Base-by-base conservation (phyloP, 2,329 filamentous ascomycete genomes). In the Aspergillus sp. region DNA sequence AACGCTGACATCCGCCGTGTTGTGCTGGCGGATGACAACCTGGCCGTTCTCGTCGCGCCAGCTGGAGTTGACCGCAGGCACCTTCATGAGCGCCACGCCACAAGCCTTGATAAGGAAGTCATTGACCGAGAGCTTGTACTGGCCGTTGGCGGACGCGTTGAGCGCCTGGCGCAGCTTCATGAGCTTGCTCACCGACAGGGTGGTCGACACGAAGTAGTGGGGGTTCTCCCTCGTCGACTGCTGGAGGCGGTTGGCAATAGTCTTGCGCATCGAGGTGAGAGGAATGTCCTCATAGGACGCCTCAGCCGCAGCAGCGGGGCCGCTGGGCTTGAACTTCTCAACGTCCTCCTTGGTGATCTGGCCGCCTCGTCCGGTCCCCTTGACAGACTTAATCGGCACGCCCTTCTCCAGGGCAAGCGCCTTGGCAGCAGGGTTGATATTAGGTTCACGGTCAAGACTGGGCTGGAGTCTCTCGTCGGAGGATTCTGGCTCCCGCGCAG, bases 101-200 rank as follows among this genome's bases (percentile, higher is more conserved):
- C 89, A 84, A 49, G 89, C 91, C 77, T 98, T 98, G 75, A 98
- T 86, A 43, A 98, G 74, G 75, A 98, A 94, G 68, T 98, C 91
- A 68, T 98, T 98, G 67, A 98, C 86, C n/a, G 88, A 95, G 38
- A 98, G 83, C 78, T 95, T 98, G 78, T 94, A 98, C 66, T 86
- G 80, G 67, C 89, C 91, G 42, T 94, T 81, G 29, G 85, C 72
- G 8, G 83, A 80, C 57, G 78, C 76, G 70, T 98, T 98, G 48
- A 98, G 78, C 37, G 89, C 86, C 67, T 85, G 77, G 55, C 91
- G 86, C 51, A 98, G 86, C 74, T 95, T 96, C 55, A 94, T 71
- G 30, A 98, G 83, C 76, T 96, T 96, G 63, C 72, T 75, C 44
- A 98, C 91, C 37, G 89, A 96, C 57, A 98, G 75, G 49, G 78